These are phyloP conservation scores for Suillus placidus DNA, from an alignment of 768 basidiomycete genomes.

Conservation along the genomic window DNA sequence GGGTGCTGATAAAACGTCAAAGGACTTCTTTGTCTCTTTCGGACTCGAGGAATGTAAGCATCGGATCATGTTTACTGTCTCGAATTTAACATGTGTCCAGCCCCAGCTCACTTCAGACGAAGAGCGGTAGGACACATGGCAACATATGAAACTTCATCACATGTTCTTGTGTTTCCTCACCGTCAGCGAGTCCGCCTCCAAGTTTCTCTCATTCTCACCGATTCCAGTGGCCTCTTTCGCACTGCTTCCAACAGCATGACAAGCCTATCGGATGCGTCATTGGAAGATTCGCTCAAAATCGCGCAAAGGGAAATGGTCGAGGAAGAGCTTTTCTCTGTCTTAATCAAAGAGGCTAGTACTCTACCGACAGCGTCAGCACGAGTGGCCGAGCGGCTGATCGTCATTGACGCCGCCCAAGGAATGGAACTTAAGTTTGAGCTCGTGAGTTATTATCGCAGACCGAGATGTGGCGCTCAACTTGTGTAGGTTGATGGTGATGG, in stretches of 20 bases:
- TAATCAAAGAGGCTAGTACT: conserved; percentile 76
- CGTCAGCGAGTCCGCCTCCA: conserved; percentile 66
- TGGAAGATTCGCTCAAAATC: conserved; percentile 54
- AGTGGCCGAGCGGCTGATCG: conserved; percentile 77
- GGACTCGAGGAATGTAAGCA: conserved; percentile 81
- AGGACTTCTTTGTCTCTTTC: conserved; percentile 79
- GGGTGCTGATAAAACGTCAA: conserved; percentile 77
- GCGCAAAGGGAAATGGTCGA: conserved; percentile 78
- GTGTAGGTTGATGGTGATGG: conserved; percentile 39
- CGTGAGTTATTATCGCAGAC: conserved; percentile 45
- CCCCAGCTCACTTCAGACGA: conserved; percentile 62
- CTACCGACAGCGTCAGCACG: conserved; percentile 76
- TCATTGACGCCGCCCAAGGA: conserved; percentile 74
- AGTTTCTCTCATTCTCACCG: conserved; percentile 51
- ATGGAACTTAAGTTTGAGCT: conserved; percentile 74
- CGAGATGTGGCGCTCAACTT: conserved; percentile 12
- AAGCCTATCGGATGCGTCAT: conserved; percentile 34
- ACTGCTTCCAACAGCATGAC: conserved; percentile 42
- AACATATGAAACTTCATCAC: conserved; percentile 44
- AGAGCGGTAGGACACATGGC: conserved; percentile 73
- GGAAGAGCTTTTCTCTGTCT: conserved; percentile 74
- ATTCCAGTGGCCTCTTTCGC: conserved; percentile 34
- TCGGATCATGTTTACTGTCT: not conserved
- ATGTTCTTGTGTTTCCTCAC: conserved; percentile 60
- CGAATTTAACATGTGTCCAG: conserved; percentile 40